phyloP scores from a whole-genome alignment of 495 filamentous ascomycete species.

The Penicillium coprophilum region DNA sequence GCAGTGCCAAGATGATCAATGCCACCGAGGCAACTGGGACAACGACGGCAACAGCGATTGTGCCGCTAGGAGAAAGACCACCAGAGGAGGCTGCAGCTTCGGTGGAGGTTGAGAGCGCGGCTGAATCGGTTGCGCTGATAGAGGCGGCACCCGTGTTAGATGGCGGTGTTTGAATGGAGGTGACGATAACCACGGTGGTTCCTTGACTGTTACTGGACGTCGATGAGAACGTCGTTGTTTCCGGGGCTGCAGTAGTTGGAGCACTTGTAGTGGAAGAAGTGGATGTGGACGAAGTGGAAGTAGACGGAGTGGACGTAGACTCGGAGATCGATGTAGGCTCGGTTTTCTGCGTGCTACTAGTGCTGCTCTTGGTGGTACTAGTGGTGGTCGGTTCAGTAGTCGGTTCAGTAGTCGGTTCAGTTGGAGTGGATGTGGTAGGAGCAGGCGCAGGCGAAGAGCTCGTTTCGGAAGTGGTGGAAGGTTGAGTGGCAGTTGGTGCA shows the following conservation, averaged over 20 bases:
- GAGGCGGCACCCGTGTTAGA: constrained; percentile 27
- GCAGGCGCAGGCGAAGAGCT: background rate
- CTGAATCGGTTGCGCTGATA: constrained; percentile 32
- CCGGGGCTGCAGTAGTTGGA: constrained; percentile 11
- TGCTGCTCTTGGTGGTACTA: constrained; percentile 18
- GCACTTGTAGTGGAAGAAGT: constrained; percentile 3
- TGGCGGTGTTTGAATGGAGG: constrained; percentile 28
- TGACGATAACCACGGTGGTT: constrained; percentile 27
- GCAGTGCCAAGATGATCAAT: constrained; percentile 67
- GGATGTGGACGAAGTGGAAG: constrained; percentile 12
- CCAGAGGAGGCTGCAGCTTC: constrained; percentile 25
- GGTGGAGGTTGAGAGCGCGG: constrained; percentile 27
- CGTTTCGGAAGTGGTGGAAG: constrained; percentile 17
- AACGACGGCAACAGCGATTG: constrained; percentile 89
- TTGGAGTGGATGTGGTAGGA: constrained; percentile 16
- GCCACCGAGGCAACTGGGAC: constrained; percentile 90
- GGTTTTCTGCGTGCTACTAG: constrained; percentile 31
- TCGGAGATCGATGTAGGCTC: constrained; percentile 27
- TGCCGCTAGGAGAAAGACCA: constrained; percentile 61
- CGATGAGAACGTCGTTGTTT: constrained; percentile 11
- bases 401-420: constrained; percentile 6
- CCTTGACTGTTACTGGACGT: constrained; percentile 20
- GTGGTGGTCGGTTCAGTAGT: constrained; percentile 12
- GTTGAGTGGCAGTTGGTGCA: constrained; percentile 3
- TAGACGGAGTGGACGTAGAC: constrained; percentile 16